Conservation (phyloP, 164 flowering plant species). For the Tetracentron sinense region DNA sequence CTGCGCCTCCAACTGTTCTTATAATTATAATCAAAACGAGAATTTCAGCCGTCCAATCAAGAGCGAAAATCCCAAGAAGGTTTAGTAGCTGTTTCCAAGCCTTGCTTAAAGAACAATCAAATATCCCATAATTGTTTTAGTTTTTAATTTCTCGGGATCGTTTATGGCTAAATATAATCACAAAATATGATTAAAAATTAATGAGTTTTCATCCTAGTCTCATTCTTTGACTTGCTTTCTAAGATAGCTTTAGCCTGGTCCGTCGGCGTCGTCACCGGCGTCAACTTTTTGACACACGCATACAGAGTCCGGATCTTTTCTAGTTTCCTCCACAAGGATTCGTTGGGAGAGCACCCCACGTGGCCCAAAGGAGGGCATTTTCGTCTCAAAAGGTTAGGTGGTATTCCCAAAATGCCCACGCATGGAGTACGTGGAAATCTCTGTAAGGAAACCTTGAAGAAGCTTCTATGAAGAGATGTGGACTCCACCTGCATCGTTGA, state of each 20-base stretch:
- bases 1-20: conserved; percentile 31
- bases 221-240: conserved; percentile 39
- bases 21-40: not conserved
- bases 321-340: not conserved
- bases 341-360: too few species aligned
- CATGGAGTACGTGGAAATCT: too few species aligned
- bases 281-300: conserved; percentile 49
- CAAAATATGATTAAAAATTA: not conserved
- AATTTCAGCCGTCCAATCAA: conserved; percentile 17
- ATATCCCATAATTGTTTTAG: conserved; percentile 16
- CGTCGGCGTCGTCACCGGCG: conserved; percentile 83
- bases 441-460: too few species aligned
- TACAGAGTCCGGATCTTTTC: conserved; percentile 11
- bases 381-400: too few species aligned
- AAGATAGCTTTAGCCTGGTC: conserved; percentile 62
- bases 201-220: conserved; percentile 17
- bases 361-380: too few species aligned
- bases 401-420: too few species aligned
- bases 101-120: conserved; percentile 57
- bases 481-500: too few species aligned
- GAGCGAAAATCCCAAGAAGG: conserved; percentile 39
- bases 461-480: too few species aligned
- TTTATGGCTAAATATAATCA: conserved; percentile 24
- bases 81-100: conserved; percentile 25
- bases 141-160: conserved; percentile 49